Conservation (phyloP, 495 filamentous ascomycete genomes). For the Daldinia concentrica region DNA sequence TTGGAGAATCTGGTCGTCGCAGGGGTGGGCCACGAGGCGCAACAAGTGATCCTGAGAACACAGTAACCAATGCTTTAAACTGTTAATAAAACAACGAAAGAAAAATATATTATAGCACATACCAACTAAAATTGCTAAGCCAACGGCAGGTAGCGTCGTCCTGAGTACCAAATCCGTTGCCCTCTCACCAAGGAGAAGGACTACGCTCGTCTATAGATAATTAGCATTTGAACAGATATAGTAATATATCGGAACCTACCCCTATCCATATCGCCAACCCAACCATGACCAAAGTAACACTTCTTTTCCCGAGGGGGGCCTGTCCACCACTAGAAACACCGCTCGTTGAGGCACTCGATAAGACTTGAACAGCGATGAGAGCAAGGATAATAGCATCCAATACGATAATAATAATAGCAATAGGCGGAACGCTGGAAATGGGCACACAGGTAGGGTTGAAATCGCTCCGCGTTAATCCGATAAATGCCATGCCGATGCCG, state of each 20-base stretch:
- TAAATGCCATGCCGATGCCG: slow-evolving; percentile 58
- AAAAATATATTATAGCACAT: slow-evolving; percentile 38
- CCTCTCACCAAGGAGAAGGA: slow-evolving; percentile 57
- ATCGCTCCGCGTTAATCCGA: slow-evolving; percentile 59
- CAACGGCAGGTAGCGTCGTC: slow-evolving; percentile 61
- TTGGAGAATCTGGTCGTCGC: slow-evolving; percentile 42
- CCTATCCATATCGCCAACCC: slow-evolving; percentile 61
- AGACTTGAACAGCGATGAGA: slow-evolving; percentile 49
- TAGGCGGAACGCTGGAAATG: slow-evolving; percentile 54
- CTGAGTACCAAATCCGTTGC: slow-evolving; percentile 52
- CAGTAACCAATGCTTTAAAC: slow-evolving; percentile 48
- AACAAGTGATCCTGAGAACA: slow-evolving; percentile 47
- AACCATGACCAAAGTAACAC: slow-evolving; percentile 51
- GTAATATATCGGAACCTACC: slow-evolving; percentile 43
- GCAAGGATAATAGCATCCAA: slow-evolving; percentile 58
- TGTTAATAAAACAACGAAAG: slow-evolving; percentile 24
- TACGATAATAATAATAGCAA: slow-evolving; percentile 54
- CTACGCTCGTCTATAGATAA: slow-evolving; percentile 55
- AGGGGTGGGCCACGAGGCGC: slow-evolving; percentile 34
- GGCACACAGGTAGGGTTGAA: slow-evolving; percentile 61
- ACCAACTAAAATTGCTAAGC: slow-evolving; percentile 61
- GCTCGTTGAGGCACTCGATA: slow-evolving; percentile 44
- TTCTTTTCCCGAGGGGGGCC: slow-evolving; percentile 32
- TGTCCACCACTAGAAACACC: slow-evolving; percentile 35
- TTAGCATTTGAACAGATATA: slow-evolving; percentile 33